A percentile compares a stretch with the other conserved stretches of the same genome.
phyloP scores from a whole-genome alignment of 2,329 filamentous ascomycete genomes.

The Colletotrichum lupini region DNA sequence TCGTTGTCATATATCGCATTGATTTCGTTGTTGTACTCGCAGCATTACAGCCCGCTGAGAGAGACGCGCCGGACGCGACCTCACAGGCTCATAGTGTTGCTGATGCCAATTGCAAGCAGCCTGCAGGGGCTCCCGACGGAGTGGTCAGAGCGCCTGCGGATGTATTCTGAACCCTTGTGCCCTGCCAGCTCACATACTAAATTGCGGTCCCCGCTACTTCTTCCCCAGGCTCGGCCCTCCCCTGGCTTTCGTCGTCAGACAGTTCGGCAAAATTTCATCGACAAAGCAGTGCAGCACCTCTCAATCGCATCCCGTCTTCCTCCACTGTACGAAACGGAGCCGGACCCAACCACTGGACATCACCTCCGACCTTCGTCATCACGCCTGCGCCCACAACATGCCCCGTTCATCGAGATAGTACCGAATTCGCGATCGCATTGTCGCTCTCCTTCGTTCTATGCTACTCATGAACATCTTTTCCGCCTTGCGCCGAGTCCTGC shows the following conservation, averaged over 20 bases:
- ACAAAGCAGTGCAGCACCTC: slow-evolving; percentile 37
- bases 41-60: slow-evolving; percentile 7
- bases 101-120: slow-evolving; percentile 17
- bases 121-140: slow-evolving; percentile 5
- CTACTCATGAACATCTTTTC: slow-evolving; percentile 54
- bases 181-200: not conserved
- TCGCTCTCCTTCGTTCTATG: slow-evolving; percentile 49
- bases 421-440: slow-evolving; percentile 55
- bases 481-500: slow-evolving; percentile 56
- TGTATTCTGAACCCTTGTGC: not conserved
- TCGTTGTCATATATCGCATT: slow-evolving; percentile 1
- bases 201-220: slow-evolving; percentile 41
- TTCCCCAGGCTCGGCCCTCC: slow-evolving; percentile 35
- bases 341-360: slow-evolving; percentile 37
- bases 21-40: slow-evolving; percentile 15
- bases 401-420: slow-evolving; percentile 56
- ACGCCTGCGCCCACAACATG: slow-evolving; percentile 51
- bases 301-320: slow-evolving; percentile 32
- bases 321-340: slow-evolving; percentile 31
- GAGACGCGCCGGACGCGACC: slow-evolving; percentile 35
- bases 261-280: slow-evolving; percentile 49
- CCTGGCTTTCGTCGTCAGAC: slow-evolving; percentile 36
- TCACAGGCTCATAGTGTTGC: slow-evolving; percentile 29
- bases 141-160: slow-evolving; percentile 4
- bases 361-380: slow-evolving; percentile 50